Conservation (phyloP, 345 rosid species). For the Hypericum perforatum region DNA sequence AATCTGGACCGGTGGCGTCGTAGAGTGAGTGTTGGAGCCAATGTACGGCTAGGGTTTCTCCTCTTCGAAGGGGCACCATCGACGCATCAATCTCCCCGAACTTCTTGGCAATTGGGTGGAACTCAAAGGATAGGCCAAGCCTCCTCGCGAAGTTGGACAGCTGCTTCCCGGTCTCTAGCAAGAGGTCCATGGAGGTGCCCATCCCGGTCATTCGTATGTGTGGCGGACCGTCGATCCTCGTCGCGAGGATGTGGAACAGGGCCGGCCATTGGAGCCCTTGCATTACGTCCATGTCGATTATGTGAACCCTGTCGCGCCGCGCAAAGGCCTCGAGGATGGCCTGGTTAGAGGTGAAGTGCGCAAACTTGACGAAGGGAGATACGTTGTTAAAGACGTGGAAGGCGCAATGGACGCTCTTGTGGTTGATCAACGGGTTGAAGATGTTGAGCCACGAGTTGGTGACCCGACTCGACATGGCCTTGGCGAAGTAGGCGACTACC, state of each 20-base stretch:
- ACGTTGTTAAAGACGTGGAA: constrained; percentile 50
- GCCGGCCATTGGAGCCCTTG: constrained; percentile 79
- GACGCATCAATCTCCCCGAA: constrained; percentile 41
- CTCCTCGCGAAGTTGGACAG: constrained; percentile 52
- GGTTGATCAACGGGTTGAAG: constrained; percentile 43
- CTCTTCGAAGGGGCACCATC: constrained; percentile 22
- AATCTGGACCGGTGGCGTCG: constrained; percentile 50
- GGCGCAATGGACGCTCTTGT: constrained; percentile 25
- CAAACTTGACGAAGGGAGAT: constrained; percentile 58
- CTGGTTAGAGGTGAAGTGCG: constrained; percentile 69
- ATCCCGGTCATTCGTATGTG: constrained; percentile 48
- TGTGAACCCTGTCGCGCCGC: constrained; percentile 41
- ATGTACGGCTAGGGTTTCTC: constrained; percentile 50
- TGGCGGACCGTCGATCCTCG: constrained; percentile 52
- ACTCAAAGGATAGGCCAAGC: constrained; percentile 49
- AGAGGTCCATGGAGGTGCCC: constrained; percentile 43
- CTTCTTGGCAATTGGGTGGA: constrained; percentile 50
- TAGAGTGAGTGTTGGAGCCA: constrained; percentile 62
- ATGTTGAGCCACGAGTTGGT: constrained; percentile 62
- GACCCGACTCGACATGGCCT: constrained; percentile 56
- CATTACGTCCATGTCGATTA: constrained; percentile 60
- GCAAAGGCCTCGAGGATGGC: constrained; percentile 63
- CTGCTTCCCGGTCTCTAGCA: constrained; percentile 49
- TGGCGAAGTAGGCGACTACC: constrained; percentile 58
- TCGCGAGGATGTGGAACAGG: constrained; percentile 54